Evolutionary conservation across 768 basidiomycete genomes (phyloP), one percentile per base, ranked within the genome.

Genomic region (Leucocoprinus sp.): DNA sequence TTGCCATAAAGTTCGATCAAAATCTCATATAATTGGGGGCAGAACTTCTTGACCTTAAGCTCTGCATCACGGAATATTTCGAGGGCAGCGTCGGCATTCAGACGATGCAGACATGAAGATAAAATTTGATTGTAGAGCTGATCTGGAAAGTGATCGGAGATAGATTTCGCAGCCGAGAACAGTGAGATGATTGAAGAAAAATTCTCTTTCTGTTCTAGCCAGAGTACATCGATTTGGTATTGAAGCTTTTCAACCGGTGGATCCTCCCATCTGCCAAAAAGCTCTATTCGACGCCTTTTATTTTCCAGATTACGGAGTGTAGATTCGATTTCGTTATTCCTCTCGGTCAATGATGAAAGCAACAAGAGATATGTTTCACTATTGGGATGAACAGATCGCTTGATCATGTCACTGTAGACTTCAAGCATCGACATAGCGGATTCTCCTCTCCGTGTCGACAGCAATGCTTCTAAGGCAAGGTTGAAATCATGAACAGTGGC

Each of bases 361-460:
- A 91, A 67, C 27, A 62, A 58, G 22, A 67, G 56, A 59, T 88
- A 91, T 0, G 87, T 90, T 35, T 59, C 53, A 9, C 64, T 45
- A 41, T 81, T 82, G 7, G 93, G 90, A 0, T 74, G 55, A 3
- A 92, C 58, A 14, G 76, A 73, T 23, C 64, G 69, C 21, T 70
- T 64, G 46, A 91, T 64, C 71, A 93, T 78, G 38, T 77, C 68
- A 51, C 87, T 76, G 65, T 93, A 93, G 2, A 80, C 71, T 39
- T 80, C 74, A 43, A 85, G 59, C 28, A 90, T 62, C 33, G 71
- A 57, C 0, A 69, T 61, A 23, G 88, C 68, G 5, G 79, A 75
- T 50, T 76, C 74, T 6, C 79, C 79, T 8, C 57, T 45, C 52
- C 81, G 71, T 41, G 71, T 64, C 24, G 61, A 55, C 28, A 67